Evolutionary conservation across 306 rosid genomes (phyloP), one percentile per base, ranked within the genome.

Genomic region (Quercus cerris): DNA sequence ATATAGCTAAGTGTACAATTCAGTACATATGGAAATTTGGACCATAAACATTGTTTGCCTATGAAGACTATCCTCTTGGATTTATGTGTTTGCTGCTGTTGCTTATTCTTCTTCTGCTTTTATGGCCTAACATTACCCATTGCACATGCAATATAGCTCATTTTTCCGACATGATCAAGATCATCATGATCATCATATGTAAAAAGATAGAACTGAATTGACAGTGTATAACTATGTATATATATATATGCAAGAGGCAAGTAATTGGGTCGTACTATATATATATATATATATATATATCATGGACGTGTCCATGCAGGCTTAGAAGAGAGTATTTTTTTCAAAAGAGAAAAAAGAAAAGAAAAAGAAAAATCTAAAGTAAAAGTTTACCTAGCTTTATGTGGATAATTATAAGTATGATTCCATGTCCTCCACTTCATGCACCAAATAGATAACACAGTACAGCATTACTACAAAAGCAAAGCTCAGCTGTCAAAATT

Each of bases 261-360:
- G 94, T 91, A 93, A 92, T 81, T 84, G 78, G 79, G 84, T 89
- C 83, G 94, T 93, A 93, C 96, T 89, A 83, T 82, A 56, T 12
- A 84, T 75, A 38, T 38, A 38, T 38, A 38, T 38, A 38, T 38
- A 38, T 22, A 22, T 22, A 22, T 22, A 46, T 10, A 49, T 49
- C 9, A 35, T 74, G 86, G 83, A 80, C 90, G 84, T 85, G 89
- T 84, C 89, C 83, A 84, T 81, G 79, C 85, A 85, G 83, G 81
- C 85, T 77, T 84, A 44, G 35, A 15, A 33, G 56, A 81, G 33
- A 57, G 4, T 22, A 57, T 41, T 8, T 41, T 8, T 41, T 41
- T 0, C 31, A 7, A 15, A 35, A 71, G 23, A 23, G 23, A 18
- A 14, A 6, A 22, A 51, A 13, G 2, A 3, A 7, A 67, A 33